A percentile compares a stretch with the other conserved stretches of the same genome.
Conservation (phyloP, 83 land plant species). For the Isoetes engelmannii region DNA sequence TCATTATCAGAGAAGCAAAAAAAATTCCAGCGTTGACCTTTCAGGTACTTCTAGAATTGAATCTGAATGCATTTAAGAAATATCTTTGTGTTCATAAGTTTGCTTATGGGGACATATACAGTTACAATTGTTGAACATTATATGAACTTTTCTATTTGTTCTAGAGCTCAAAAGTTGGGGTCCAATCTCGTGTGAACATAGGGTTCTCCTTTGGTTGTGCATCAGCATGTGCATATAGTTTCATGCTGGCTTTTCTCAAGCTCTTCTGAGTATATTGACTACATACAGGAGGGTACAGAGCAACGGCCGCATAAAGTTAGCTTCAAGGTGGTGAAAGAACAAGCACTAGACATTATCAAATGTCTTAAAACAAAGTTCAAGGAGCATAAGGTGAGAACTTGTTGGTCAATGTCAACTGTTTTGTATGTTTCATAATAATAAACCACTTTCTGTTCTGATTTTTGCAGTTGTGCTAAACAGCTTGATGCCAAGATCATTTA, state of each 20-base stretch:
- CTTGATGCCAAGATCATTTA: constrained; percentile 40
- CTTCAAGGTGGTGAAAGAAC: constrained; percentile 27
- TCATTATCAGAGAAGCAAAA: constrained; percentile 35
- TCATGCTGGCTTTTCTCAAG: no score
- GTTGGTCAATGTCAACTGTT: neutral
- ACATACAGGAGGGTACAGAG: constrained; percentile 31
- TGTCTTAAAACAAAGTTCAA: constrained; percentile 19
- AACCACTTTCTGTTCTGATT: neutral
- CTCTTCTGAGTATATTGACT: neutral
- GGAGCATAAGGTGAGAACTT: constrained; percentile 23
- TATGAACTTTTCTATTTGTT: no score
- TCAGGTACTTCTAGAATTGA: constrained; percentile 20
- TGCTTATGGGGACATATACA: no score
- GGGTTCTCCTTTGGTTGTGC: no score
- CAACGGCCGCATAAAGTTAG: constrained; percentile 39
- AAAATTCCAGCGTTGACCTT: constrained; percentile 24
- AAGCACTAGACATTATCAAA: constrained; percentile 21
- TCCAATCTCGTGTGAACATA: no score
- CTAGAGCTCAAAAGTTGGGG: no score
- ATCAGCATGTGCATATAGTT: no score
- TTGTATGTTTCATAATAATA: neutral
- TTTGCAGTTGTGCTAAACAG: constrained; percentile 24
- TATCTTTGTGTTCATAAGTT: no score
- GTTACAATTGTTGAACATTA: no score
- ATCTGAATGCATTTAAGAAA: no score